Conservation (phyloP, 768 basidiomycete species). For the Sistotremastrum niveocremeum region DNA sequence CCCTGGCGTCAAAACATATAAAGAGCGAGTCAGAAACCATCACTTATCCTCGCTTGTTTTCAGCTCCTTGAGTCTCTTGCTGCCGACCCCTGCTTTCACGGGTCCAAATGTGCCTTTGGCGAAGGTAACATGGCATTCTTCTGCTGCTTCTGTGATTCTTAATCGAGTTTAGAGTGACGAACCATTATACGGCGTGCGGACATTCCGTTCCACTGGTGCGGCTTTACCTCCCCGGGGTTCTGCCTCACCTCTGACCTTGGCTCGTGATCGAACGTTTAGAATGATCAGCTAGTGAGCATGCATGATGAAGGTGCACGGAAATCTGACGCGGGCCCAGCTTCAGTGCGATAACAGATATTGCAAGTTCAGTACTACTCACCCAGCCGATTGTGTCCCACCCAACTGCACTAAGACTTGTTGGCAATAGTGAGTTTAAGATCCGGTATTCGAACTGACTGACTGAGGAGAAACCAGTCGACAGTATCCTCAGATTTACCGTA, state of each 20-base stretch:
- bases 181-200: conserved; percentile 42
- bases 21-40: too few species aligned
- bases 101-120: conserved; percentile 50
- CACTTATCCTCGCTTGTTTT: conserved; percentile 7
- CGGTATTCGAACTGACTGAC: background rate
- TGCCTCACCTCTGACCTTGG: background rate
- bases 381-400: conserved; percentile 41
- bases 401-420: conserved; percentile 52
- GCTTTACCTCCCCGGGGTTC: background rate
- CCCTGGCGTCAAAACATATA: too few species aligned
- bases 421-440: conserved; percentile 49
- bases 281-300: conserved; percentile 41
- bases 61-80: conserved; percentile 9
- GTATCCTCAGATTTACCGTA: conserved; percentile 59
- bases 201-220: conserved; percentile 43
- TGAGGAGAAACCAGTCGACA: conserved; percentile 34
- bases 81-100: conserved; percentile 6
- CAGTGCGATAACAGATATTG: conserved; percentile 51
- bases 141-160: conserved; percentile 6
- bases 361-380: conserved; percentile 60
- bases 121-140: conserved; percentile 37
- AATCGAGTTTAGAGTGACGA: conserved; percentile 29
- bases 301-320: conserved; percentile 7
- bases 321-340: conserved; percentile 30
- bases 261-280: conserved; percentile 23